Percentiles rank a stretch among this genome's conserved stretches.
Conservation (phyloP, 495 filamentous ascomycete species). For the Lepidopterella palustris region DNA sequence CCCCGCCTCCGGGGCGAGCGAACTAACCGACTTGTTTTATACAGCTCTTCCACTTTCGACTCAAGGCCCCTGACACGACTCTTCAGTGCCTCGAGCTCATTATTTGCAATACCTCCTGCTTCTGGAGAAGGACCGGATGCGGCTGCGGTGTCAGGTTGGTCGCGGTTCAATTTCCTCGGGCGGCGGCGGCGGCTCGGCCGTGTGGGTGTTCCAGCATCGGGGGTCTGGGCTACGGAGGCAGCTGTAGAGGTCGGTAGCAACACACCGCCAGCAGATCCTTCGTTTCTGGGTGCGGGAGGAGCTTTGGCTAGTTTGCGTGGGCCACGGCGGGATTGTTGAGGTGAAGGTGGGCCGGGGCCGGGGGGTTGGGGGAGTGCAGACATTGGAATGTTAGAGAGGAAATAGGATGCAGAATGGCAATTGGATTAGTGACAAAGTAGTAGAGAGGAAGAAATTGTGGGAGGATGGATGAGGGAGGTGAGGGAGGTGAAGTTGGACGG, state of each 20-base stretch:
- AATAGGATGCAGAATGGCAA: not conserved
- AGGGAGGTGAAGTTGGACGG: not conserved
- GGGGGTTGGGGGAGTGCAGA: not conserved
- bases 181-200: constrained; percentile 15
- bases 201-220: not conserved
- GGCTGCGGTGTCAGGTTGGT: not conserved
- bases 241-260: not conserved
- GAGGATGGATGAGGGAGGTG: not conserved
- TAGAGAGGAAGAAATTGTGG: not conserved
- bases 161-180: constrained; percentile 23
- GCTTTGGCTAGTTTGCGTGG: not conserved
- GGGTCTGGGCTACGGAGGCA: not conserved
- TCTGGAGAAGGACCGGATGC: not conserved
- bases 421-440: not conserved
- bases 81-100: constrained; percentile 27
- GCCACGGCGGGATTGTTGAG: not conserved
- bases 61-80: constrained; percentile 23
- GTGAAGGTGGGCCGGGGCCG: not conserved
- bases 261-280: not conserved
- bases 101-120: not conserved
- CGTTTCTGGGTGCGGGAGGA: not conserved
- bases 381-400: not conserved
- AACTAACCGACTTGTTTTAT: constrained; percentile 2
- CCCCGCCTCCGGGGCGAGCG: constrained; percentile 17
- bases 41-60: constrained; percentile 27